These are phyloP conservation scores for Corrigiola litoralis DNA, from an alignment of 179 eudicot genomes.

Conservation along the genomic window DNA sequence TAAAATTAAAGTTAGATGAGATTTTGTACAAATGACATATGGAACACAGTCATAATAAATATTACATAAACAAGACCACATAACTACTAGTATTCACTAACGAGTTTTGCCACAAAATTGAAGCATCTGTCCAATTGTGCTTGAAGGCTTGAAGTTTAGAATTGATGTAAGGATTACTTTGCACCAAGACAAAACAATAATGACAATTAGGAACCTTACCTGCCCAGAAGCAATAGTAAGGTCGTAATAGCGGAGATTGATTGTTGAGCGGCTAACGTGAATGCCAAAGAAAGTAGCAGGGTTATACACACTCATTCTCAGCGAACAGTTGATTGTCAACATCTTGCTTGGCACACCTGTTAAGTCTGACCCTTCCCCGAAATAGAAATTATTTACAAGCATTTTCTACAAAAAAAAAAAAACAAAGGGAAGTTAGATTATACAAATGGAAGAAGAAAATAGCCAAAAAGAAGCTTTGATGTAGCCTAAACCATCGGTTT, in stretches of 20 bases:
- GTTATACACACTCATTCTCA: slow-evolving; percentile 45
- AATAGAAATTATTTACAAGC: slow-evolving; percentile 34
- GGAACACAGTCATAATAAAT: no score
- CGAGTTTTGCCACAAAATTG: no score
- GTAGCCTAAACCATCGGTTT: no score
- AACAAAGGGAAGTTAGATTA: neutral
- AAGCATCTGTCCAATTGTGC: no score
- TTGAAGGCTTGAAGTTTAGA: neutral
- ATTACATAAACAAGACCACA: no score
- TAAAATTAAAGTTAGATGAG: no score
- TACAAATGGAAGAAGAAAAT: no score
- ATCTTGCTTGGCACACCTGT: slow-evolving; percentile 69
- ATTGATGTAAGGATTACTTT: neutral
- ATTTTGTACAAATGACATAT: no score
- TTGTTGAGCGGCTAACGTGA: slow-evolving; percentile 42
- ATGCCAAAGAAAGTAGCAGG: slow-evolving; percentile 70
- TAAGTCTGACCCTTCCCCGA: slow-evolving; percentile 55
- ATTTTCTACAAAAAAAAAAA: slow-evolving; percentile 32
- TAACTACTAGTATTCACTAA: no score
- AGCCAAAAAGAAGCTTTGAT: no score
- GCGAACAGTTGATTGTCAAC: slow-evolving; percentile 42
- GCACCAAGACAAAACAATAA: no score
- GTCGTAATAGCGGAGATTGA: slow-evolving; percentile 40
- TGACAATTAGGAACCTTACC: slow-evolving; percentile 23
- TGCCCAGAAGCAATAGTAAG: slow-evolving; percentile 57